Percentiles rank a stretch among this genome's conserved stretches.
Evolutionary conservation across 2,329 filamentous ascomycete genomes (phyloP).

Genomic region (Chalaropsis ovoidea): DNA sequence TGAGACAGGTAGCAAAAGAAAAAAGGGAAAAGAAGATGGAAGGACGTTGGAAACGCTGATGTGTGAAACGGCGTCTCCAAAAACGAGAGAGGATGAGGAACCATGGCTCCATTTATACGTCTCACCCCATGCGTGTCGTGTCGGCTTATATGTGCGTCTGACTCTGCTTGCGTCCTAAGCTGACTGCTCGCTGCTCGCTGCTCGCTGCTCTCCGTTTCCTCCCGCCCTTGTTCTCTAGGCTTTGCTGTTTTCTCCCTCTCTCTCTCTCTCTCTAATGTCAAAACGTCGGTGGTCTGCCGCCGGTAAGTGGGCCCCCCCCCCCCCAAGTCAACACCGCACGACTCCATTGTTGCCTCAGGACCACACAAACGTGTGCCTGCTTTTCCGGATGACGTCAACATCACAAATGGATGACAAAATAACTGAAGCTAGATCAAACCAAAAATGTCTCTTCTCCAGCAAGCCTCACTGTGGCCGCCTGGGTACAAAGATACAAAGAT

Average conservation of each 20-base stretch:
- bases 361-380: neutral
- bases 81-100: neutral
- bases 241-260: neutral
- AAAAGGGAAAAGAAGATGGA: neutral
- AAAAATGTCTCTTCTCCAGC: too few species aligned
- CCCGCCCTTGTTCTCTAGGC: neutral
- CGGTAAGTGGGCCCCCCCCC: neutral
- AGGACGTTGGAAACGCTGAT: neutral
- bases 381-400: too few species aligned
- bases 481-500: neutral
- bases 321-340: neutral
- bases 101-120: conserved; percentile 1
- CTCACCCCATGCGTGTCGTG: neutral
- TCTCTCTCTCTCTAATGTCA: neutral
- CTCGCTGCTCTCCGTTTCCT: too few species aligned
- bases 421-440: too few species aligned
- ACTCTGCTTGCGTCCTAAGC: neutral
- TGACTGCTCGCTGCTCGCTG: neutral
- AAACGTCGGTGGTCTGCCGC: conserved; percentile 1
- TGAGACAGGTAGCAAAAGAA: neutral
- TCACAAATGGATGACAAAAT: too few species aligned
- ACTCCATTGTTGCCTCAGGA: neutral
- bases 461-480: neutral
- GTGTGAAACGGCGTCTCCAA: conserved; percentile 1
- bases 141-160: neutral